phyloP scores from a whole-genome alignment of 768 basidiomycete genomes.

The Auriscalpium microsporum region DNA sequence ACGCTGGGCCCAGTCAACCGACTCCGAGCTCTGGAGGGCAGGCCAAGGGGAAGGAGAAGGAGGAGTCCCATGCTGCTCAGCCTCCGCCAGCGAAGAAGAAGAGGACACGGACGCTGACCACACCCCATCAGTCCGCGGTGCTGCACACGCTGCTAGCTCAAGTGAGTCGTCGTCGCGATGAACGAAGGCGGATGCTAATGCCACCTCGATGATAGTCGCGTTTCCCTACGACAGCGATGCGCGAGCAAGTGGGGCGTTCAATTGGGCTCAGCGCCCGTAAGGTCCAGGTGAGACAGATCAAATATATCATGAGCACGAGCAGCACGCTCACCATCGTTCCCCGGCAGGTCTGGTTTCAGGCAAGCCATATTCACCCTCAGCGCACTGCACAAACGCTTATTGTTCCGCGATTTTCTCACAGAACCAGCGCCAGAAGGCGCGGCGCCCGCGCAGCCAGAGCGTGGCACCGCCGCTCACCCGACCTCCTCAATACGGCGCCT shows the following conservation, averaged over 20 bases:
- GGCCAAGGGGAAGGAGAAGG: conserved; percentile 11
- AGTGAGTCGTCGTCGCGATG: conserved; percentile 34
- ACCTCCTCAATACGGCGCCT: conserved; percentile 57
- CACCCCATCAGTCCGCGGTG: conserved; percentile 84
- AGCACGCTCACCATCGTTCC: conserved; percentile 10
- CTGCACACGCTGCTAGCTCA: conserved; percentile 79
- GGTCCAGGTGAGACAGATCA: conserved; percentile 60
- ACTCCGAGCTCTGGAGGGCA: conserved; percentile 24
- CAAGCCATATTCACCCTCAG: conserved; percentile 24
- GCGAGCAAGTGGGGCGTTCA: conserved; percentile 78
- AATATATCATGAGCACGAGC: conserved; percentile 5
- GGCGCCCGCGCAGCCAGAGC: conserved; percentile 59
- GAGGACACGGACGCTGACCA: conserved; percentile 75
- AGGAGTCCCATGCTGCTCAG: conserved; percentile 26
- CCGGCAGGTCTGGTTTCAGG: conserved; percentile 89
- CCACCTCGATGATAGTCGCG: conserved; percentile 48
- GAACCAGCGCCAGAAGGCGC: conserved; percentile 86
- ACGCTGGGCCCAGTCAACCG: conserved; percentile 34
- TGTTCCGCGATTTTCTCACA: conserved; percentile 24
- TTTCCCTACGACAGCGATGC: conserved; percentile 80
- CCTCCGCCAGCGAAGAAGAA: conserved; percentile 60
- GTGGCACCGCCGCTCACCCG: conserved; percentile 38
- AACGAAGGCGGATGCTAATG: neutral
- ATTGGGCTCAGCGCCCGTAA: conserved; percentile 88
- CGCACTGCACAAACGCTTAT: neutral